These are phyloP conservation scores for Plasmodium yoelii DNA, from an alignment of 169 alveolate genomes.

Conservation along the genomic window DNA sequence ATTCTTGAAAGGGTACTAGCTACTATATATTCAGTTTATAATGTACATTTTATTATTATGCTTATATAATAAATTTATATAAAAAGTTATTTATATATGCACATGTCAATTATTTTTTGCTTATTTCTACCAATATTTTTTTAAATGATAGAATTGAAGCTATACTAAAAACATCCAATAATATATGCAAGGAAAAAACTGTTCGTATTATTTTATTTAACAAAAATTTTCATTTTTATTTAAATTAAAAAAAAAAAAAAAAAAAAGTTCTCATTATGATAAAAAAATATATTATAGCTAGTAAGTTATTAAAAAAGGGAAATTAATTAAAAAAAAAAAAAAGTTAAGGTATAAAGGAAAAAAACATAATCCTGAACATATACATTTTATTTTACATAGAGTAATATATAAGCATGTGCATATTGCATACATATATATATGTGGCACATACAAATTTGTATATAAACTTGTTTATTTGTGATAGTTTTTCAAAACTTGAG, in stretches of 20 bases:
- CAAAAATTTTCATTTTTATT: no score
- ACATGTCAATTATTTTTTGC: no score
- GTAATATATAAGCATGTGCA: not conserved
- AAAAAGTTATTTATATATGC: no score
- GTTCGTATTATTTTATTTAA: no score
- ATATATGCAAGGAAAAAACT: no score
- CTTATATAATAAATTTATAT: no score
- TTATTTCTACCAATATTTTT: not conserved
- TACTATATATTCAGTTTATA: no score
- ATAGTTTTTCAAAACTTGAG: no score
- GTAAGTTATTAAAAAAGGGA: not conserved
- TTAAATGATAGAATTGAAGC: not conserved
- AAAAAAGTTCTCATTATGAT: not conserved
- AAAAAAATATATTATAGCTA: not conserved
- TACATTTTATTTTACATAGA: not conserved
- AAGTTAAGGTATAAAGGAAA: not conserved
- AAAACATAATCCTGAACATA: not conserved
- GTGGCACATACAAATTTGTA: not conserved
- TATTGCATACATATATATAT: not conserved
- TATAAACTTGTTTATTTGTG: not conserved
- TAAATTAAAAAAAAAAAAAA: constrained; percentile 10
- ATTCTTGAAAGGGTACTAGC: no score
- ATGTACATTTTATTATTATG: no score
- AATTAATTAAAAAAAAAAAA: not conserved
- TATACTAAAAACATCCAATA: not conserved